Conservation (phyloP, 352 stramenopile species). For the Phytophthora tentaculata region DNA sequence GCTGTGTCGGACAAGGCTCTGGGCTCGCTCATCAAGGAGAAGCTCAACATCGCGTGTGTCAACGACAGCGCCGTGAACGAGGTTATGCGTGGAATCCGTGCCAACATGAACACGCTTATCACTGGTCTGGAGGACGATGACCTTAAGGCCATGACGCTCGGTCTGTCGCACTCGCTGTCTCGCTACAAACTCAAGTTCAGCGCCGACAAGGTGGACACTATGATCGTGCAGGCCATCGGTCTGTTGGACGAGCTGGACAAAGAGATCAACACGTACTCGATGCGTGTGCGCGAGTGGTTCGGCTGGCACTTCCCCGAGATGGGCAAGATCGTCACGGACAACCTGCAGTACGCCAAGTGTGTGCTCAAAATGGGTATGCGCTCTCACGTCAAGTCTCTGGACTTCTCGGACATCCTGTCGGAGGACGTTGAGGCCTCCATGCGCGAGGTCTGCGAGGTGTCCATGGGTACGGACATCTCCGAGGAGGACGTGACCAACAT, state of each 20-base stretch:
- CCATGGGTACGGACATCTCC: slow-evolving; percentile 99
- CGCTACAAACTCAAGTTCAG: slow-evolving; percentile 99
- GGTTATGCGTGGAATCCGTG: slow-evolving; percentile 96
- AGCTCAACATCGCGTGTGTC: slow-evolving; percentile 94
- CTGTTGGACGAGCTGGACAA: slow-evolving; percentile 99
- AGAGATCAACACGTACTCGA: slow-evolving; percentile 99
- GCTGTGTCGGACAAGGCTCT: slow-evolving; percentile 98
- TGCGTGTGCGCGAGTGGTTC: slow-evolving; percentile 99
- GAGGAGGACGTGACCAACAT: slow-evolving; percentile 99
- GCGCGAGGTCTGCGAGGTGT: slow-evolving; percentile 98
- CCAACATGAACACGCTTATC: slow-evolving; percentile 96
- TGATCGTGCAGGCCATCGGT: slow-evolving; percentile 99
- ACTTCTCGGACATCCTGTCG: slow-evolving; percentile 91
- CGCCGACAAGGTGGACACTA: slow-evolving; percentile 99
- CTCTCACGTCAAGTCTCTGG: slow-evolving; percentile 92
- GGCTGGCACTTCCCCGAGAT: slow-evolving; percentile 98
- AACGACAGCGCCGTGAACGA: slow-evolving; percentile 94
- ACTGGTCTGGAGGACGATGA: slow-evolving; percentile 90
- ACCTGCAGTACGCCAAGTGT: slow-evolving; percentile 98
- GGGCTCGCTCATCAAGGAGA: slow-evolving; percentile 97
- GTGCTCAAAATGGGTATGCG: slow-evolving; percentile 96
- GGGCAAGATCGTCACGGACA: slow-evolving; percentile 98
- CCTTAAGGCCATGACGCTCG: slow-evolving; percentile 98
- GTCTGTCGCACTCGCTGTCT: slow-evolving; percentile 98
- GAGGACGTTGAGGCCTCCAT: slow-evolving; percentile 95